Percentiles rank a stretch among this genome's conserved stretches.
Conservation (phyloP, 192 early-diverging fungal genomes). For the Backusella circina region DNA sequence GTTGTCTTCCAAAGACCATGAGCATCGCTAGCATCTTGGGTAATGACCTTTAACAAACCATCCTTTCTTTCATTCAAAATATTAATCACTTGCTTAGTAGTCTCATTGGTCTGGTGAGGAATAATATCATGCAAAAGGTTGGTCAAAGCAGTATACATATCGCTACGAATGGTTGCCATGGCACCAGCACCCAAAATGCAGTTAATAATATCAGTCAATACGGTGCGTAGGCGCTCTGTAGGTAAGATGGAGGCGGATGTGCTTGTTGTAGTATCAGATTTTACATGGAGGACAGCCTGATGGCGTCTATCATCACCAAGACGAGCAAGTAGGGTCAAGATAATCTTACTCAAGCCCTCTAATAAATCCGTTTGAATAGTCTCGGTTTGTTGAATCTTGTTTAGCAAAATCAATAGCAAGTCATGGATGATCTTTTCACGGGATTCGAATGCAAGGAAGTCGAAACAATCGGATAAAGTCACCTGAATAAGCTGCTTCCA, state of each 20-base stretch:
- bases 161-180: constrained; percentile 51
- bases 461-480: constrained; percentile 62
- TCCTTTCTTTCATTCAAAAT: neutral
- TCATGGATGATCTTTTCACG: constrained; percentile 61
- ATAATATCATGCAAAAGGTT: constrained; percentile 64
- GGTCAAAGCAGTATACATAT: constrained; percentile 76
- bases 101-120: neutral
- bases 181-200: constrained; percentile 5
- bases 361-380: constrained; percentile 45
- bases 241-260: constrained; percentile 8
- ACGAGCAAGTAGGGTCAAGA: constrained; percentile 53
- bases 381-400: constrained; percentile 42
- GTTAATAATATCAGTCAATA: constrained; percentile 29
- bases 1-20: constrained; percentile 81
- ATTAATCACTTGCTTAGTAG: neutral
- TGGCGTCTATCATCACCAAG: constrained; percentile 53
- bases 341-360: constrained; percentile 50
- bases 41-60: constrained; percentile 55
- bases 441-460: constrained; percentile 55
- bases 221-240: constrained; percentile 23
- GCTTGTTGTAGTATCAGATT: neutral
- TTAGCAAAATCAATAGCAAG: constrained; percentile 64
- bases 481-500: constrained; percentile 85
- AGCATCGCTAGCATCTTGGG: constrained; percentile 81
- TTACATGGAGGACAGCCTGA: constrained; percentile 28